Evolutionary conservation across 371 early-diverging fungal species (phyloP), one percentile per base, ranked within the genome.

Genomic region (Circinella umbellata): DNA sequence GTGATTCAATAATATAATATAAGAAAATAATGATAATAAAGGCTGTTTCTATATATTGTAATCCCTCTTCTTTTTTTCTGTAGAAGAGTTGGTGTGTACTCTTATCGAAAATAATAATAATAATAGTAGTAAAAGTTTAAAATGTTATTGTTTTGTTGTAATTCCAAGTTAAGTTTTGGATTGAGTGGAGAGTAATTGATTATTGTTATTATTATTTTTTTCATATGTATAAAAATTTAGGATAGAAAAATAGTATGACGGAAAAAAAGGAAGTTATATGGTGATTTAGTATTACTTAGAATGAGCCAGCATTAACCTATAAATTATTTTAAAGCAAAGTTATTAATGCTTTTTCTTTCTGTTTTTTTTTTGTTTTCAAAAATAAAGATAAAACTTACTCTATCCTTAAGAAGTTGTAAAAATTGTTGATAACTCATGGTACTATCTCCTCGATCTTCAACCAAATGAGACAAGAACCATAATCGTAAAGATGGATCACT

Each of bases 381-480:
- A 68, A 37, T 15, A 14, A 37, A n/a, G 4, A 14, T 37, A 39
- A 65, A 67, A 60, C 73, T 69, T 42, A 72, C 89, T 77, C 82
- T 88, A 67, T 89, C 90, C 73, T 89, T 89, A 49, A 91, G 75
- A 60, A 85, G 83, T 61, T 81, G 86, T 46, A 89, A 76, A 74
- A 84, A 96, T 78, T 96, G 95, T 67, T 93, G 90, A 76, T 97
- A 98, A 68, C 93, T 92, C 80, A 89, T 82, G 17, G 86, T 78
- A 54, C 83, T 86, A 48, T 95, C 93, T n/a, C 90, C 90, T 66
- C 96, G 90, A 76, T 98, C 99, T 81, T 97, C 96, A 51, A 97
- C 85, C 74, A 98, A 78, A 69, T 94, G 92, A 49, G 92, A 87
- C 76, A 95, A 69, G 86, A 97, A 94, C 93, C 90, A 86, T 77